A percentile compares a stretch with the other conserved stretches of the same genome.
Evolutionary conservation across 768 basidiomycete species (phyloP).

Genomic region (Mycena amicta): DNA sequence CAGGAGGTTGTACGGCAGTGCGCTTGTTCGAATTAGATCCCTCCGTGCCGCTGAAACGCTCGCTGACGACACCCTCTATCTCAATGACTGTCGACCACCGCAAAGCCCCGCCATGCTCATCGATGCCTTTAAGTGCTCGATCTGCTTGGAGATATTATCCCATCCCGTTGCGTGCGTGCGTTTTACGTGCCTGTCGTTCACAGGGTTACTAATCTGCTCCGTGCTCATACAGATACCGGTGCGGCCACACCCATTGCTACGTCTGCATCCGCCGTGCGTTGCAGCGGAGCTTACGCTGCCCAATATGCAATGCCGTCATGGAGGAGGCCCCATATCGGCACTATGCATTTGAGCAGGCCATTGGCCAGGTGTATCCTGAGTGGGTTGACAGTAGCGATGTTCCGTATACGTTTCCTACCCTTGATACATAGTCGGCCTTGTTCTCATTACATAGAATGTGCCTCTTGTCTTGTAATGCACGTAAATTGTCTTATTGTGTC

Average conservation of each 20-base stretch:
- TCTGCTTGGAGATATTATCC: background rate
- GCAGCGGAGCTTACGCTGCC: background rate
- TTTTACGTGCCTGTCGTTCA: background rate
- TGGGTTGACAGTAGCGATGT: too few species aligned
- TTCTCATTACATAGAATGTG: too few species aligned
- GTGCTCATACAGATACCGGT: background rate
- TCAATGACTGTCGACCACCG: background rate
- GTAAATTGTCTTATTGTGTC: too few species aligned
- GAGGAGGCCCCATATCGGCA: too few species aligned
- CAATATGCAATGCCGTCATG: too few species aligned
- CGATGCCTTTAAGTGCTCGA: background rate
- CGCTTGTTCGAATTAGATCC: too few species aligned
- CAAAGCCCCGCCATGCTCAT: background rate
- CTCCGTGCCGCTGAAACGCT: background rate
- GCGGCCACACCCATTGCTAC: background rate
- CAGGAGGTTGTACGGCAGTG: too few species aligned
- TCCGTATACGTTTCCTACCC: too few species aligned
- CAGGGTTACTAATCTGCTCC: background rate
- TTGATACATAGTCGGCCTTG: too few species aligned
- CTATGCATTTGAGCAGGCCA: too few species aligned
- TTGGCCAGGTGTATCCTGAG: too few species aligned
- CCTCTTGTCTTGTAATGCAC: too few species aligned
- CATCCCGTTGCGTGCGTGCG: background rate
- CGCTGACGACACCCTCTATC: background rate
- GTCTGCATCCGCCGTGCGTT: background rate